phyloP scores from a whole-genome alignment of 2,329 filamentous ascomycete species.

The Aspergillus sclerotialis region DNA sequence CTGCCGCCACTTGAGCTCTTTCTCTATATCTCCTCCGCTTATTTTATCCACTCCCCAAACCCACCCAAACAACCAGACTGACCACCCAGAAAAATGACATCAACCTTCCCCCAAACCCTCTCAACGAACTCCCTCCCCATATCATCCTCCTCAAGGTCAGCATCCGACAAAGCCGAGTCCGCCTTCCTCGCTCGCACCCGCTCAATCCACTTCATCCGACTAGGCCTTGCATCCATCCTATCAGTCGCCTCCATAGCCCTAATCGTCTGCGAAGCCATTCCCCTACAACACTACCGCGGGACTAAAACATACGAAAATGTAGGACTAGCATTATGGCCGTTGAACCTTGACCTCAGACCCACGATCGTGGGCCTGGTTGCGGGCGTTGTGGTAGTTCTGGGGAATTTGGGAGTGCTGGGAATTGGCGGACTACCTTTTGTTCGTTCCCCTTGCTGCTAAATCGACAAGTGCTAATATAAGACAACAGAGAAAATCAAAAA shows the following conservation, averaged over 20 bases:
- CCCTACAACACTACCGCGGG: slow-evolving; percentile 31
- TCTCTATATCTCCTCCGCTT: too few relatives aligned
- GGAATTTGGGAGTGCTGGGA: slow-evolving; percentile 25
- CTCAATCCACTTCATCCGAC: slow-evolving; percentile 25
- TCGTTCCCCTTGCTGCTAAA: too few relatives aligned
- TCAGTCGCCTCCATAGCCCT: slow-evolving; percentile 22
- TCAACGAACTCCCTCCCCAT: too few relatives aligned
- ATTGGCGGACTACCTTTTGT: too few relatives aligned
- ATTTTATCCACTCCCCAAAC: too few relatives aligned
- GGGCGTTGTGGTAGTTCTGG: slow-evolving; percentile 27
- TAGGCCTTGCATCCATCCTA: slow-evolving; percentile 27
- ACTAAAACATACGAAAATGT: slow-evolving; percentile 28
- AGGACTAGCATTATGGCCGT: slow-evolving; percentile 35
- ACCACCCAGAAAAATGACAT: too few relatives aligned
- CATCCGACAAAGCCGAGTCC: slow-evolving; percentile 31
- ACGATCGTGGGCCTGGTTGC: slow-evolving; percentile 30
- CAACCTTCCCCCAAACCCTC: too few relatives aligned
- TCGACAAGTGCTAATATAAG: slow-evolving; percentile 3
- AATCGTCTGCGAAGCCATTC: slow-evolving; percentile 31
- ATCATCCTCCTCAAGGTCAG: too few relatives aligned
- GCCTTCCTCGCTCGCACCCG: slow-evolving; percentile 27
- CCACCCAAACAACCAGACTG: too few relatives aligned
- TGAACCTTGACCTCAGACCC: slow-evolving; percentile 35
- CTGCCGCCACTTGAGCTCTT: too few relatives aligned
- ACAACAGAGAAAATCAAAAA: slow-evolving; percentile 28